phyloP scores from a whole-genome alignment of 163 green algal species.

The Scenedesmus sp. region DNA sequence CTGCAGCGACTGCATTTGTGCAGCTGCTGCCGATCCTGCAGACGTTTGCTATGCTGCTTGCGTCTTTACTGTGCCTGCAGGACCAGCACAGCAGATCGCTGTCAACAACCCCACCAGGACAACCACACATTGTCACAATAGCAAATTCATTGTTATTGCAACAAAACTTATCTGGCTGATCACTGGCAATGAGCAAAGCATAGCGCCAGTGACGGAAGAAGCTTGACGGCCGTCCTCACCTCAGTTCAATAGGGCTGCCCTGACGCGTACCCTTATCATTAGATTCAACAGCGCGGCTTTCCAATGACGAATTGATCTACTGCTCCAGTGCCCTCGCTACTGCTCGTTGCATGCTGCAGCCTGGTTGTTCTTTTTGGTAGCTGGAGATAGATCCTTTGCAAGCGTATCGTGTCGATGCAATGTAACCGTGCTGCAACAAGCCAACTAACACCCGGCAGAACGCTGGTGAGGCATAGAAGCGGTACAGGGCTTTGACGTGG shows the following conservation, averaged over 20 bases:
- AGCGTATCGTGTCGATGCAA: neutral
- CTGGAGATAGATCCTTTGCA: neutral
- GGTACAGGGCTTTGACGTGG: constrained; percentile 14
- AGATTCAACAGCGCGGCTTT: neutral
- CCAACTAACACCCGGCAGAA: neutral
- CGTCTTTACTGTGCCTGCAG: neutral
- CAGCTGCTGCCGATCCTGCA: neutral
- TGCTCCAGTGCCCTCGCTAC: neutral
- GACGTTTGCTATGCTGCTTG: neutral
- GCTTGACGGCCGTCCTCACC: constrained; percentile 7
- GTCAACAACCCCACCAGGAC: neutral
- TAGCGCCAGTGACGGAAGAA: neutral
- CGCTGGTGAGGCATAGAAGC: neutral
- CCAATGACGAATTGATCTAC: neutral
- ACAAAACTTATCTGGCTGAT: neutral
- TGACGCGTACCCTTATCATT: no score
- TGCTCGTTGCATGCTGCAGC: neutral
- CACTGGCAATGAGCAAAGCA: neutral
- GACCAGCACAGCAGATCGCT: constrained; percentile 3
- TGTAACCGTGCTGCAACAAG: neutral
- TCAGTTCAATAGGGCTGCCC: neutral
- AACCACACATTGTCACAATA: neutral
- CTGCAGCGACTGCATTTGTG: neutral
- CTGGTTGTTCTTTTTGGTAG: neutral
- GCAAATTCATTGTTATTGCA: no score